Conservation (phyloP, 805 yeast genomes). For the Metschnikowia arizonensis region DNA sequence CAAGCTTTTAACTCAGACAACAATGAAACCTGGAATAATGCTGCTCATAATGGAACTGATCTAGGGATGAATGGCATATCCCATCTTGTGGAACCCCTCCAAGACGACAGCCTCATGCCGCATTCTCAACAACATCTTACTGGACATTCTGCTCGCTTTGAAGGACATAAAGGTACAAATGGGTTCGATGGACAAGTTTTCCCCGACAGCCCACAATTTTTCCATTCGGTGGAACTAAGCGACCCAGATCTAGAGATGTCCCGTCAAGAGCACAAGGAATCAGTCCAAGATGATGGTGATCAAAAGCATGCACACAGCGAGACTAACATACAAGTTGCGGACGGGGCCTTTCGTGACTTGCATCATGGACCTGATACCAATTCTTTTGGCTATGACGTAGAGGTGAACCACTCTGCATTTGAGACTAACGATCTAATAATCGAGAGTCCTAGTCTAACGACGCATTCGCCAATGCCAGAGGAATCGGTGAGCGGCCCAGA, state of each 20-base stretch:
- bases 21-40: conserved; percentile 1
- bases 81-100: neutral
- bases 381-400: conserved; percentile 2
- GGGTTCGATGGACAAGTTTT: conserved; percentile 13
- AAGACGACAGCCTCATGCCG: neutral
- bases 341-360: neutral
- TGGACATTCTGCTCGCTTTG: neutral
- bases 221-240: conserved; percentile 12
- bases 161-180: conserved; percentile 3
- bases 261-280: neutral
- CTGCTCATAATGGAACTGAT: neutral
- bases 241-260: neutral
- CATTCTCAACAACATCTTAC: neutral
- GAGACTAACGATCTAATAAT: conserved; percentile 13
- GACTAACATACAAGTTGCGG: neutral
- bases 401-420: conserved; percentile 8
- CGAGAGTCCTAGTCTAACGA: conserved; percentile 14
- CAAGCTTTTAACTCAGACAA: neutral
- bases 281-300: neutral
- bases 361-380: neutral
- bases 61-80: neutral
- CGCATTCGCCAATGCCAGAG: conserved; percentile 13
- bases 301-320: neutral
- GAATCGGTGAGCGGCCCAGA: conserved; percentile 14
- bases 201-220: conserved; percentile 19